Base-by-base conservation (phyloP, 257 asterid species). In the Salvia rosmarinus region DNA sequence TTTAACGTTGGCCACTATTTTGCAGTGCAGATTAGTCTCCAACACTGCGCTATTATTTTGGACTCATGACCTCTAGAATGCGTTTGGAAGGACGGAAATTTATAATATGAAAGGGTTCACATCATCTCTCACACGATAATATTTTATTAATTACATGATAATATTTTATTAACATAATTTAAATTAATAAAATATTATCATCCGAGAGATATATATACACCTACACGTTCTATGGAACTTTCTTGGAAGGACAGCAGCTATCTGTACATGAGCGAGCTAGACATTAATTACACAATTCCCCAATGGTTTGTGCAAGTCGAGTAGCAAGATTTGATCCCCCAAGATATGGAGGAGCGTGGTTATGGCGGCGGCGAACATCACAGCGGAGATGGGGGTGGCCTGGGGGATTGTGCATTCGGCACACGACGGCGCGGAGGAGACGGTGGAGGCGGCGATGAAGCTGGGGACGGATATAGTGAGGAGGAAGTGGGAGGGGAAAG, bases 241-340 rank as follows among this genome's bases (percentile, higher is more conserved):
- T n/a, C n/a, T n/a, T n/a, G n/a, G n/a, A 75, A 70, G 49, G 90
- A 80, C 42, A 72, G 88, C 9, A 95, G 92, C 57, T 76, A 75
- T 35, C 82, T 90, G 1, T 88, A 90, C 82, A 80, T 88, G 95
- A 84, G 85, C 46, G 96, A 88, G 80, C 80, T 88, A 23, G 92
- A 86, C 51, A 86, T 86, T 3, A 81, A 79, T 20, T 16, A 43
- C 37, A 34, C 42, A 5, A 71, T 88, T 13, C 82, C 95, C 14
- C 1, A 12, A 10, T 88, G 96, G 96, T 86, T 86, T 61, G 40
- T 80, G 70, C 12, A 43, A 11, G 0, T 88, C 65, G 17, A 90
- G 72, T 69, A 39, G 67, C 12, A 88, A 82, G 71, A 64, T 78
- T 1, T 83, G 75, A 4, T 69, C 81, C 3, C 87, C 88, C 5